These are phyloP conservation scores for Besnoitia besnoiti DNA, from an alignment of 169 alveolate genomes.

Conservation along the genomic window DNA sequence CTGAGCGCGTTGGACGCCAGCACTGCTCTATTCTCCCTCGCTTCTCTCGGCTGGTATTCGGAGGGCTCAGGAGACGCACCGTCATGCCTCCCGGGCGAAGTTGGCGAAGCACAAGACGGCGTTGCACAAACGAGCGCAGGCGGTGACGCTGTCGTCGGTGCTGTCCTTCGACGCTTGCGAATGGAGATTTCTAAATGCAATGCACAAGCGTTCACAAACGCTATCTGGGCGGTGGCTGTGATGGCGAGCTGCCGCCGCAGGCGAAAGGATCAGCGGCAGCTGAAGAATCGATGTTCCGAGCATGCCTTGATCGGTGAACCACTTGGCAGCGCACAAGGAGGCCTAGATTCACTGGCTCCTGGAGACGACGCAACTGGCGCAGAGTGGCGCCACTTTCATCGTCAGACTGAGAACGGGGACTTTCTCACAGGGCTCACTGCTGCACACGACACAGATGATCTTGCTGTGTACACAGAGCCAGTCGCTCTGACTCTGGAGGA, in stretches of 20 bases:
- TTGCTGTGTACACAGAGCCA: not conserved
- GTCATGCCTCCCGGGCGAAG: not conserved
- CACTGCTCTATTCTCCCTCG: not conserved
- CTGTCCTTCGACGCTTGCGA: not conserved
- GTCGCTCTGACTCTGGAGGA: not conserved
- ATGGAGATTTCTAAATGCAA: not conserved
- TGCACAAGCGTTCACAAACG: not conserved
- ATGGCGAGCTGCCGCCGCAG: not conserved
- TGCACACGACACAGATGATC: not conserved
- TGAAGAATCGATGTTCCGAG: too few species aligned
- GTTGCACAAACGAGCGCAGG: not conserved
- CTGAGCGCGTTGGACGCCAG: not conserved
- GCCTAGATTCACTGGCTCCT: too few species aligned
- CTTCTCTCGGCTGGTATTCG: not conserved
- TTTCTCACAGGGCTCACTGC: not conserved
- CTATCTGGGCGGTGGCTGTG: constrained; percentile 18
- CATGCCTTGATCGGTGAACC: not conserved
- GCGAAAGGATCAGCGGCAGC: not conserved
- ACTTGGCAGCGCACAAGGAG: not conserved
- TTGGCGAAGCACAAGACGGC: not conserved
- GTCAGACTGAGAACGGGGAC: not conserved
- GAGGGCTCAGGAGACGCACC: not conserved
- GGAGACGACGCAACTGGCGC: too few species aligned
- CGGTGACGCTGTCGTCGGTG: not conserved
- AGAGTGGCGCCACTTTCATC: too few species aligned